These are phyloP conservation scores for Tirmania nivea DNA, from an alignment of 495 filamentous ascomycete species.

Conservation along the genomic window DNA sequence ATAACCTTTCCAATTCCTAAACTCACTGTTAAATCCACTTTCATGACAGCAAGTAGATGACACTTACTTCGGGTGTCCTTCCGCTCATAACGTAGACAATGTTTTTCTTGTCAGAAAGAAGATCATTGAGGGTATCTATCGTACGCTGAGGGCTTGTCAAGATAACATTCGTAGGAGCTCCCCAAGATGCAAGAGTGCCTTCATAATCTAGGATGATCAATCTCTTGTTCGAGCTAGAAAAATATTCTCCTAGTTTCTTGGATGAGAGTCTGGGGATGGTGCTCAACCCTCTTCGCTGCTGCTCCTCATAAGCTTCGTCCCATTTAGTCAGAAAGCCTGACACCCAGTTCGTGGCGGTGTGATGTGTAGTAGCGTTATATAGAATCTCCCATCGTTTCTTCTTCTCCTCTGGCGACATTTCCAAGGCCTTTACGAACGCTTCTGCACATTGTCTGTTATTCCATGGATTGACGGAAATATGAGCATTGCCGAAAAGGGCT, in stretches of 20 bases:
- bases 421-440: conserved; percentile 58
- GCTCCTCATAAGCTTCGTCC: conserved; percentile 52
- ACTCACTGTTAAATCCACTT: not conserved
- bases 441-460: conserved; percentile 67
- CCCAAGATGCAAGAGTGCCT: conserved; percentile 70
- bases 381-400: conserved; percentile 49
- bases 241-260: conserved; percentile 36
- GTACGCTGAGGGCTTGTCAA: conserved; percentile 66
- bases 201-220: conserved; percentile 84
- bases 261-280: conserved; percentile 65
- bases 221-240: conserved; percentile 38
- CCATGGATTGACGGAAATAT: conserved; percentile 81
- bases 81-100: conserved; percentile 87
- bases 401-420: conserved; percentile 52
- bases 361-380: conserved; percentile 49
- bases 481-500: conserved; percentile 52
- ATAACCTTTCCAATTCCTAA: conserved; percentile 57
- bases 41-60: not conserved
- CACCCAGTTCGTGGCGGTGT: conserved; percentile 70
- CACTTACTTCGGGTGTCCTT: conserved; percentile 38
- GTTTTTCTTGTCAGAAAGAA: conserved; percentile 55
- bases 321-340: conserved; percentile 45
- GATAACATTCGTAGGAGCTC: conserved; percentile 55
- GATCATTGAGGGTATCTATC: conserved; percentile 53
- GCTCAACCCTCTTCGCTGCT: conserved; percentile 58